Evolutionary conservation across 345 rosid genomes (phyloP), one percentile per base, ranked within the genome.

Genomic region (Angophora floribunda): DNA sequence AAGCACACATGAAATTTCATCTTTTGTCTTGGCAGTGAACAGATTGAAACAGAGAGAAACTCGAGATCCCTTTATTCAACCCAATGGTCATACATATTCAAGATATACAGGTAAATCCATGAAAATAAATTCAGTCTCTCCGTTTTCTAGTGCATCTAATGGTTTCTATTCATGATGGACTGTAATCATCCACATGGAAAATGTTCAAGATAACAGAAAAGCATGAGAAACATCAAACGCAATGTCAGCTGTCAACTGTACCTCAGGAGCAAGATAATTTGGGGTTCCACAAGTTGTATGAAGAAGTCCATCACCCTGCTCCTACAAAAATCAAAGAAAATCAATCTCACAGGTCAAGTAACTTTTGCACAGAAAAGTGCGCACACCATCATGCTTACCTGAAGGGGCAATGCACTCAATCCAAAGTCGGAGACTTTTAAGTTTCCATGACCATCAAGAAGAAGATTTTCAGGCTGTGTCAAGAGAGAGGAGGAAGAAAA

Each of bases 201-300:
- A 70, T 53, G 57, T 79, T 51, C 63, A 28, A 26, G 15, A 65
- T 28, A 47, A 63, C 51, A 63, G 49, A 28, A 41, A 63, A 55
- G 51, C 57, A 63, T 9, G 32, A 86, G 41, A 41, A 86, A 86
- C 61, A 57, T 87, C 44, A 17, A 63, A 47, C 1, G 17, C 13
- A 65, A 16, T 21, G 59, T 52, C 44, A 61, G 50, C 50, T 30
- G 44, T 61, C 47, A 86, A 85, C 24, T 30, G 59, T 91, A 93
- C 93, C 95, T 93, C 95, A 65, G 98, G 98, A 36, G 98, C 98
- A 87, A 95, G 91, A 90, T 95, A 95, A 94, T 95, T 95, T 41
- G 99, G 99, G 87, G 99, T 98, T 92, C 99, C 99, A 91, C 99
- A 98, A 44, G 99, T 94, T 17, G 99, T 97, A 85, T 92, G 97